Evolutionary conservation across 177 flowering plant genomes (phyloP), one percentile per base, ranked within the genome.

Genomic region (Vitis hybrid): DNA sequence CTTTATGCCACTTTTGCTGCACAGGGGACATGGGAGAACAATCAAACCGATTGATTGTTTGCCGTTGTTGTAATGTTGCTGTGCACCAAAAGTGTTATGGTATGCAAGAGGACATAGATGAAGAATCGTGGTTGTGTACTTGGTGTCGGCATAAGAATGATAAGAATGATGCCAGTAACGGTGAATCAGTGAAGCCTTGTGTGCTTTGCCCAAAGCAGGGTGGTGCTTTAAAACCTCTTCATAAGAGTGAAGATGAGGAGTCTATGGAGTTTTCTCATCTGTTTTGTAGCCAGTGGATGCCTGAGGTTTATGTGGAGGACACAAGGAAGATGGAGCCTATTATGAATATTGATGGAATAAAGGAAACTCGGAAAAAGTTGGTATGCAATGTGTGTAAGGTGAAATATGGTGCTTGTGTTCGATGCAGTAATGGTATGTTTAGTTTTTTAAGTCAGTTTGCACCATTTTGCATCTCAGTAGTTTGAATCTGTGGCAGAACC

Each of bases 81-180:
- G 96, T 94, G 69, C 99, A 96, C 72, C 84, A 76, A 81, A 94
- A 87, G 74, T 96, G 99, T 79, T 96, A 94, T 73, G 99, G 99
- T 8, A 85, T 91, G 75, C 76, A 68, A 70, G 90, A 84, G 31
- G 77, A 76, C 61, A 82, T 76, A 10, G 80, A 74, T 62, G 86
- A 65, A 38, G 47, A 38, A 5, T 71, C 80, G 18, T 96, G 99
- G 99, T 15, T 83, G 70, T 96, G 99, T 72, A 82, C 94, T 24
- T 92, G 97, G 96, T 96, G 99, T 73, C 80, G 77, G 80, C 74
- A 79, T 53, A 83, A 68, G 59, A 75, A 69, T 71, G 59, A 79
- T 53, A 83, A 68, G 59, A 75, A 69, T 68, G 59, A 62, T 68
- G 52, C 33, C 3, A 49, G 33, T 47, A 52, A 24, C 3, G 51